Percentiles rank a stretch among this genome's conserved stretches.
phyloP scores from a whole-genome alignment of 78 protist species.

The Monosiga brevicollis region DNA sequence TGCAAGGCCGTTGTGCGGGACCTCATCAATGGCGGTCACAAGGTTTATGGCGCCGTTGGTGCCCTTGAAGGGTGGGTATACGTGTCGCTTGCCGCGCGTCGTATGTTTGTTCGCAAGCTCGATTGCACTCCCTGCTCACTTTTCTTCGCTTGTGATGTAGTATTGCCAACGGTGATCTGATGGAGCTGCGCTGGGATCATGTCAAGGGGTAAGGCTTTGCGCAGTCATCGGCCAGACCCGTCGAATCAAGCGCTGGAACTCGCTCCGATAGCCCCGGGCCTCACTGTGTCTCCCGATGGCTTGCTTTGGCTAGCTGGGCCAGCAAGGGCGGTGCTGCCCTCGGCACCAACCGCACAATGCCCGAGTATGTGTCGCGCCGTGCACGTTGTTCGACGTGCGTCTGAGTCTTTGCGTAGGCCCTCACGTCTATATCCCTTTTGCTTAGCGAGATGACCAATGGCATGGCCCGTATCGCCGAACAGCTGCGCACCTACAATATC shows the following conservation, averaged over 20 bases:
- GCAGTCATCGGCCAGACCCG: too few species aligned
- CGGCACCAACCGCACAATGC: slow-evolving; percentile 53
- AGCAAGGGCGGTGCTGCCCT: slow-evolving; percentile 56
- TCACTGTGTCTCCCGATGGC: not conserved
- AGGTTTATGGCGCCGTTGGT: slow-evolving; percentile 33
- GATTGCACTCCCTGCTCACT: too few species aligned
- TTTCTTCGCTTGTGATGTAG: too few species aligned
- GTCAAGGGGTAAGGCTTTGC: too few species aligned
- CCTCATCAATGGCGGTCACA: slow-evolving; percentile 37
- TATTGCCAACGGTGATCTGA: slow-evolving; percentile 28
- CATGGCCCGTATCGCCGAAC: too few species aligned
- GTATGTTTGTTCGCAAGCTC: too few species aligned
- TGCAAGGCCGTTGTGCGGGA: slow-evolving; percentile 37
- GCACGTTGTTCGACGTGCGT: too few species aligned
- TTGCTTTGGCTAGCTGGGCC: slow-evolving; percentile 38
- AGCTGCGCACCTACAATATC: slow-evolving; percentile 14
- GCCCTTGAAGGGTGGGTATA: slow-evolving; percentile 30
- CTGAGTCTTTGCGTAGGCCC: too few species aligned
- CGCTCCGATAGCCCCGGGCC: not conserved
- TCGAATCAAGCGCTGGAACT: too few species aligned
- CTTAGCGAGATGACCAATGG: too few species aligned
- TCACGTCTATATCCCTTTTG: too few species aligned
- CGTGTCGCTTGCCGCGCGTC: too few species aligned
- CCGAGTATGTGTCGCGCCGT: slow-evolving; percentile 24
- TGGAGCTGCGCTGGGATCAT: slow-evolving; percentile 35